Base-by-base conservation (phyloP, 2,329 filamentous ascomycete species). In the Camillea tinctor region DNA sequence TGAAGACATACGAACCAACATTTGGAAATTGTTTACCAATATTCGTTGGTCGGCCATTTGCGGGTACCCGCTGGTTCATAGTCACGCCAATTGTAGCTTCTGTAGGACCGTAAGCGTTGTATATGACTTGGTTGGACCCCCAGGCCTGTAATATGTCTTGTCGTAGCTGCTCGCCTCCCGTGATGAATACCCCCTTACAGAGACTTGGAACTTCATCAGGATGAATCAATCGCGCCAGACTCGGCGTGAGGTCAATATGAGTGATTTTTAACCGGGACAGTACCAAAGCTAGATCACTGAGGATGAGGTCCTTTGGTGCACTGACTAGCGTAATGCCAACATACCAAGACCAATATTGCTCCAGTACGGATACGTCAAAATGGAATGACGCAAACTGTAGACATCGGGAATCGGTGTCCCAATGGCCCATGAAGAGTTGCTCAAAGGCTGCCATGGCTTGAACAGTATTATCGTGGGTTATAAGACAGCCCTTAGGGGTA, bases 311-410 rank as follows among this genome's bases (percentile, higher is more conserved):
- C 65, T 91, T 85, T 0, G 92, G 90, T 6, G 91, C 93, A 1
- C 91, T 88, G 1, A 94, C 89, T 0, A 97, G 84, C 3, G 90
- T 88, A 23, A 97, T 93, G 1, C 93, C 93, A 0, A 95, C 90
- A 24, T 89, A 92, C 93, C 93, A 97, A 60, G 89, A 95, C 92
- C 92, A 97, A 73, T 94, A 97, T 69, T 97, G 93, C 71, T 97
- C 93, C 0, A 97, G 81, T 0, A 97, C 90, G 1, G 91, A 95
- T 3, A 97, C 93, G 68, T 97, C 94, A 62, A 97, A 97, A 73
- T 97, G 94, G 59, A 97, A 92, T 0, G 92, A 93, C 1, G 94
- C 94, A 71, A 97, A 97, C 71, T 97, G 94, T 0, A 97, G 80
- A 89, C 92, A 97, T 60, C 90, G 86, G 0, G 93, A 96, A 0